phyloP scores from a whole-genome alignment of 306 rosid genomes.

The Echinosophora koreensis region DNA sequence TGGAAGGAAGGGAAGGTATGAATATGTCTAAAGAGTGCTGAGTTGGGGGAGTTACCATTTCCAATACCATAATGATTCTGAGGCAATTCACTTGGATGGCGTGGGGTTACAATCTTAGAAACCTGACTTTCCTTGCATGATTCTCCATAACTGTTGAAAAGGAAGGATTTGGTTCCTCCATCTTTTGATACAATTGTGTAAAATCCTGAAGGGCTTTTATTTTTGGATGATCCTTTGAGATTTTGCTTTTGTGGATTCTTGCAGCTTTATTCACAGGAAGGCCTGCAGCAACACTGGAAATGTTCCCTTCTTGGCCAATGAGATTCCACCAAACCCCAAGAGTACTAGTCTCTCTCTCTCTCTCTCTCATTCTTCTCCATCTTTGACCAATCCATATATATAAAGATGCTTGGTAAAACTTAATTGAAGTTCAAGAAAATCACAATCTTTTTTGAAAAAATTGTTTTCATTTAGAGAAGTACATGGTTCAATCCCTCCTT shows the following conservation, averaged over 20 bases:
- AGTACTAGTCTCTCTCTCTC: constrained; percentile 52
- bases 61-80: constrained; percentile 63
- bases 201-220: constrained; percentile 43
- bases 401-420: constrained; percentile 38
- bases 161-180: constrained; percentile 66
- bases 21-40: constrained; percentile 53
- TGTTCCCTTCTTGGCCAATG: constrained; percentile 99
- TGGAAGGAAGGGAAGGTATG: constrained; percentile 45
- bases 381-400: constrained; percentile 58
- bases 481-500: constrained; percentile 26
- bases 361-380: constrained; percentile 40
- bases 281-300: constrained; percentile 98
- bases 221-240: constrained; percentile 63
- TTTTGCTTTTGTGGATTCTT: constrained; percentile 65
- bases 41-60: constrained; percentile 55
- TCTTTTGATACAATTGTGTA: constrained; percentile 41
- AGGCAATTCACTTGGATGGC: constrained; percentile 59
- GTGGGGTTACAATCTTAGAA: constrained; percentile 69
- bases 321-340: constrained; percentile 79
- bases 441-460: not conserved
- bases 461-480: not conserved
- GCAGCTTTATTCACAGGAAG: constrained; percentile 83
- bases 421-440: constrained; percentile 23
- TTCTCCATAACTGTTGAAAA: constrained; percentile 70
- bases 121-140: constrained; percentile 58